Evolutionary conservation across 2,329 filamentous ascomycete genomes (phyloP).

Genomic region (Hymenoscyphus albidus): DNA sequence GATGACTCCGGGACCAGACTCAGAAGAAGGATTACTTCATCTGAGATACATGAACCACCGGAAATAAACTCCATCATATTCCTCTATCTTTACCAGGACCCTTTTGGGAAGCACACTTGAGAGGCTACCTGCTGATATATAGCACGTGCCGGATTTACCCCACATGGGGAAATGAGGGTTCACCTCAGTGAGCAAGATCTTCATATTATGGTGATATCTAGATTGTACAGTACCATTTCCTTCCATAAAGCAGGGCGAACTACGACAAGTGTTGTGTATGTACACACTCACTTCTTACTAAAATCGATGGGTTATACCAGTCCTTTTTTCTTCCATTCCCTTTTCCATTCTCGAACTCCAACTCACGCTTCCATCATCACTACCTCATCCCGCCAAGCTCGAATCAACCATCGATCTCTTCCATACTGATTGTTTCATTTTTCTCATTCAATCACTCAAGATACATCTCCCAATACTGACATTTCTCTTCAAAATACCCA

Average conservation of each 20-base stretch:
- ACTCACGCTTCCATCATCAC: background rate
- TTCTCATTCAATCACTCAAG: background rate
- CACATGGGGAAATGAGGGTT: background rate
- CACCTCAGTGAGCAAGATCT: background rate
- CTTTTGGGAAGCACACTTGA: too few relatives aligned
- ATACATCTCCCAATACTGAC: background rate
- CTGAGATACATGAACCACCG: too few relatives aligned
- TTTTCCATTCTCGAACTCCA: background rate
- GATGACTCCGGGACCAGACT: too few relatives aligned
- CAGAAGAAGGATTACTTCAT: too few relatives aligned
- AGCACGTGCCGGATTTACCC: too few relatives aligned
- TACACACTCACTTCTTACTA: background rate
- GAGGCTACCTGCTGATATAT: too few relatives aligned
- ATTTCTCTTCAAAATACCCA: background rate
- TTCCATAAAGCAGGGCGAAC: background rate
- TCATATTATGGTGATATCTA: conserved; percentile 9
- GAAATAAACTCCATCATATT: too few relatives aligned
- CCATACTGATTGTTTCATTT: background rate
- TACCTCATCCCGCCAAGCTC: too few relatives aligned
- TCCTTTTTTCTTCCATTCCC: background rate
- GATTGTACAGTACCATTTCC: background rate
- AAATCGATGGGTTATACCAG: background rate
- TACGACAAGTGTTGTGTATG: background rate
- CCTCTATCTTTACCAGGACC: too few relatives aligned
- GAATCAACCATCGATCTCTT: background rate